phyloP scores from a whole-genome alignment of 495 filamentous ascomycete genomes.

The Stereocaulon alpinum region DNA sequence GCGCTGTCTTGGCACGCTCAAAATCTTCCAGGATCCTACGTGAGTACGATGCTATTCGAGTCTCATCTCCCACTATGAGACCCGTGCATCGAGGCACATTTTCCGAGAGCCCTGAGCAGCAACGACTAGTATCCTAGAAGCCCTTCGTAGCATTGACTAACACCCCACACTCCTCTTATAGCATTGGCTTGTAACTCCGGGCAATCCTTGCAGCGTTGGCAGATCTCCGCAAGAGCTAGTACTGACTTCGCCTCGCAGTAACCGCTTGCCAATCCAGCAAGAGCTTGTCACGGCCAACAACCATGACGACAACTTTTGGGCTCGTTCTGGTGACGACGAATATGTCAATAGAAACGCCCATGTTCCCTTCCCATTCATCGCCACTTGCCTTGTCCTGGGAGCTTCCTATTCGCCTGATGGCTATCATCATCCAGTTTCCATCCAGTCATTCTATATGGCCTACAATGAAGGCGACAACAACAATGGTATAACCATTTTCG shows the following conservation, averaged over 20 bases:
- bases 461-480: conserved; percentile 15
- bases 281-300: conserved; percentile 10
- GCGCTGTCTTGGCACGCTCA: conserved; percentile 11
- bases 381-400: conserved; percentile 14
- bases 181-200: too few species aligned
- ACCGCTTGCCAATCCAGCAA: conserved; percentile 8
- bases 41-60: conserved; percentile 1
- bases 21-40: not conserved
- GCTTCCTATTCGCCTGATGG: conserved; percentile 7
- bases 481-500: conserved; percentile 16
- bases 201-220: too few species aligned
- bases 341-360: not conserved
- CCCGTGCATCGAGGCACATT: too few species aligned
- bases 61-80: too few species aligned
- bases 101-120: too few species aligned
- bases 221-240: too few species aligned
- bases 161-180: too few species aligned
- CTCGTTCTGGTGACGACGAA: not conserved
- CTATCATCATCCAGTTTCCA: not conserved
- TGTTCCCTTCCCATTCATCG: conserved; percentile 18
- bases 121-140: too few species aligned
- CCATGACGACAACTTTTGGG: conserved; percentile 12
- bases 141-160: too few species aligned
- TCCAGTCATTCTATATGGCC: conserved; percentile 5
- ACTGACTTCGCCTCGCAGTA: not conserved